Evolutionary conservation across 257 asterid species (phyloP), one percentile per base, ranked within the genome.

Genomic region (Osmanthus fragrans): DNA sequence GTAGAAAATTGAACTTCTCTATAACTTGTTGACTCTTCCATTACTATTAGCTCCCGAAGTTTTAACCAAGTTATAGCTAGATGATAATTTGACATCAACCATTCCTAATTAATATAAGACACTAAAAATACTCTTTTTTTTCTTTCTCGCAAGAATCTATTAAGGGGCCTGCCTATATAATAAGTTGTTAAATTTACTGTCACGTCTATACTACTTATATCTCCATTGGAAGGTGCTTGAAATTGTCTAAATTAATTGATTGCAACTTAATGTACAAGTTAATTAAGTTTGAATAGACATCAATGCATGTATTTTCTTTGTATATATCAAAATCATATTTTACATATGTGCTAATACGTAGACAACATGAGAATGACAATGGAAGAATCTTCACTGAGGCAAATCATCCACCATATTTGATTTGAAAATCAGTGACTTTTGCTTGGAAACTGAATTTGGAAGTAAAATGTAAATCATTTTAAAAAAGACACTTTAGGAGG

Each of bases 381-480:
- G 71, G 77, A 76, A 66, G 70, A 88, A 75, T 72, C 71, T 72
- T 82, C 85, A 86, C 54, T 86, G 95, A 86, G 86, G 90, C 88
- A 79, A 91, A 88, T 87, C 81, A 89, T 87, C 82, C 89, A 90
- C 94, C 94, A 86, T 75, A 90, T 79, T 75, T 80, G 86, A 87
- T 89, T 92, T 85, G 83, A 82, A 79, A 80, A 79, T 79, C 51
- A 72, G 83, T 73, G 87, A 80, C 83, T 82, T 82, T 88, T 87
- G 89, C 85, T 84, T 87, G 76, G 85, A 91, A 91, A 88, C 92
- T 91, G 92, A 86, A 79, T 85, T 91, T 84, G 87, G 86, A 91
- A 91, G 97, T 91, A 88, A 89, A 82, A 82, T 75, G 79, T 80
- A 81, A 87, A 90, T 90, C 89, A 89, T 88, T 84, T 72, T 68